Conservation (phyloP, 306 rosid genomes). For the Coriaria nepalensis region DNA sequence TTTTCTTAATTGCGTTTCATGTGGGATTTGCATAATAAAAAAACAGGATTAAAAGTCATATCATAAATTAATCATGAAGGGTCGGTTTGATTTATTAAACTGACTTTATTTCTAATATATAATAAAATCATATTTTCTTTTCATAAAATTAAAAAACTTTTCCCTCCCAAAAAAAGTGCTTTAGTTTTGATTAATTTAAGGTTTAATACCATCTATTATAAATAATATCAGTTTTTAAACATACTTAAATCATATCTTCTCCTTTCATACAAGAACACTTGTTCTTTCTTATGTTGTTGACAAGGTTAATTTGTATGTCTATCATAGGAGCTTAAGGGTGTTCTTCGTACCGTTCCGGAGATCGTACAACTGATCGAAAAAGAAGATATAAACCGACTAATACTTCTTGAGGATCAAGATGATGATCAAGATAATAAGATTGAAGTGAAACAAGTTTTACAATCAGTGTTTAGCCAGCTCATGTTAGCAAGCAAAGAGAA, state of each 20-base stretch:
- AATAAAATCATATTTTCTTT: too few species aligned
- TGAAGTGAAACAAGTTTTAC: constrained; percentile 18
- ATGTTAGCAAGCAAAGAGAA: constrained; percentile 19
- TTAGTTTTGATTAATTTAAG: too few species aligned
- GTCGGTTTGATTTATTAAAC: too few species aligned
- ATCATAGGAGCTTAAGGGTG: constrained; percentile 21
- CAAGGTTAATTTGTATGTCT: not conserved
- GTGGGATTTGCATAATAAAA: too few species aligned
- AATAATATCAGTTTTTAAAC: too few species aligned
- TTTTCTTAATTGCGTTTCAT: not conserved
- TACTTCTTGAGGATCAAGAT: constrained; percentile 9
- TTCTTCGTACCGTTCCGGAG: constrained; percentile 27
- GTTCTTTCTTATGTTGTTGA: not conserved
- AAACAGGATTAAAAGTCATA: too few species aligned
- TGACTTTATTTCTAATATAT: too few species aligned
- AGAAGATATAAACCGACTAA: constrained; percentile 17
- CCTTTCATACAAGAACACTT: not conserved
- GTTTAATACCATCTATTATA: too few species aligned
- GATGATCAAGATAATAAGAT: constrained; percentile 15
- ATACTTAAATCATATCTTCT: not conserved
- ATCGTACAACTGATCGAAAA: constrained; percentile 21
- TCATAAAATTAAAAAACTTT: too few species aligned
- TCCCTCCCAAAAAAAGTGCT: too few species aligned
- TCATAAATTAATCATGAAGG: too few species aligned
- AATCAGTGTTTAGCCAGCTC: constrained; percentile 19